A percentile compares a stretch with the other conserved stretches of the same genome.
These are phyloP conservation scores for Acidiella bohemica DNA, from an alignment of 495 filamentous ascomycete species.

Conservation along the genomic window DNA sequence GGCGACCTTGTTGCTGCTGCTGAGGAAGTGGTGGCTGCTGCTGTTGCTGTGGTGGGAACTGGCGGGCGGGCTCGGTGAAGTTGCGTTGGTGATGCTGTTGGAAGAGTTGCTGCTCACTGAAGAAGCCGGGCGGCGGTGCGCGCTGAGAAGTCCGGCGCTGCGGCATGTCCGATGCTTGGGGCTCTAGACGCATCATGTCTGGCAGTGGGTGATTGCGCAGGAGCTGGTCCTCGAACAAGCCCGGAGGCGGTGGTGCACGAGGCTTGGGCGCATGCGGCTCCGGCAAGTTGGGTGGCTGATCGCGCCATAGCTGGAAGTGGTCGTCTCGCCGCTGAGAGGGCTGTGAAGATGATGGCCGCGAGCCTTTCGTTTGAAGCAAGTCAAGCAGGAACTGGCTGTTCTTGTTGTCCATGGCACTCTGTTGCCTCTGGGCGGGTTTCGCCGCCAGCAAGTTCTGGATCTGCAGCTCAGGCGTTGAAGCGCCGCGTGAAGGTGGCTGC, in stretches of 20 bases:
- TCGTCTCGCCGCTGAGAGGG: conserved; percentile 14
- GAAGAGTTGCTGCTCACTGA: conserved; percentile 8
- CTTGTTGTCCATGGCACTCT: conserved; percentile 20
- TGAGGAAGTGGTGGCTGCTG: conserved; percentile 5
- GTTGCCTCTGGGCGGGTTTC: conserved; percentile 5
- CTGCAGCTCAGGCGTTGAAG: conserved; percentile 14
- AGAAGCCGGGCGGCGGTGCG: conserved; percentile 16
- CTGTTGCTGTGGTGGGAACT: not conserved
- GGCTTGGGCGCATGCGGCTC: conserved; percentile 22
- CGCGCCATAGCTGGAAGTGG: conserved; percentile 22
- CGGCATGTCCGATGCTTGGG: conserved; percentile 4
- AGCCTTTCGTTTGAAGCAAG: conserved; percentile 24
- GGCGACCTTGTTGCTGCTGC: conserved; percentile 1
- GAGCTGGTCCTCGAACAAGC: conserved; percentile 17
- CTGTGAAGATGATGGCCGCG: conserved; percentile 18
- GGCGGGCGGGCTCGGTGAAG: conserved; percentile 12
- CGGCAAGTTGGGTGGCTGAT: conserved; percentile 18
- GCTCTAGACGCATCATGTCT: conserved; percentile 4
- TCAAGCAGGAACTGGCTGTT: conserved; percentile 26
- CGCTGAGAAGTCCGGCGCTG: conserved; percentile 16
- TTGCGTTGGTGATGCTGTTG: conserved; percentile 12
- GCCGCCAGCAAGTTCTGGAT: conserved; percentile 16
- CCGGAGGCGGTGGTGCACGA: conserved; percentile 20
- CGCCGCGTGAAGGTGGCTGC: conserved; percentile 5
- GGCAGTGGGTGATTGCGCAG: conserved; percentile 8